Percentiles rank a stretch among this genome's conserved stretches.
These are phyloP conservation scores for Brassica incana DNA, from an alignment of 345 rosid genomes.

Conservation along the genomic window DNA sequence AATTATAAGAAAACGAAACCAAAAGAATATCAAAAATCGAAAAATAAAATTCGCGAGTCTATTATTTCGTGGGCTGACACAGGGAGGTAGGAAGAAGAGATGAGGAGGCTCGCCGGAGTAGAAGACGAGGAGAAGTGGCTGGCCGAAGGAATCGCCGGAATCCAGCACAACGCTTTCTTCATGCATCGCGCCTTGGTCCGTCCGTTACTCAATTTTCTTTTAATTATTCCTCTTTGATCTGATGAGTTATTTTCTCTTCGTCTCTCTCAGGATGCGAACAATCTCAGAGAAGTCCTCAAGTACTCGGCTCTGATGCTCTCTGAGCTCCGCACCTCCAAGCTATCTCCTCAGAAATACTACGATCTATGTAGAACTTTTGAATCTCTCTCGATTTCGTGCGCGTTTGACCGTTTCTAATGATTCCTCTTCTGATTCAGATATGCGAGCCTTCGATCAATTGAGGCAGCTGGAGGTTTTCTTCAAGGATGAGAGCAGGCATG, in stretches of 20 bases:
- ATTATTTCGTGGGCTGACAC: slow-evolving; percentile 35
- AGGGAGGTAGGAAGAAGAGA: slow-evolving; percentile 9
- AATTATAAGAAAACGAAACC: not conserved
- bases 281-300: slow-evolving; percentile 86
- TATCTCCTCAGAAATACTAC: slow-evolving; percentile 88
- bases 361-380: slow-evolving; percentile 59
- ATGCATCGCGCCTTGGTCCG: slow-evolving; percentile 94
- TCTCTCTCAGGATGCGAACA: slow-evolving; percentile 61
- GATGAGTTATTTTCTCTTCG: not conserved
- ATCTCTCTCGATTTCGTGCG: slow-evolving; percentile 25
- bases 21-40: not conserved
- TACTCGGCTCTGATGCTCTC: slow-evolving; percentile 89
- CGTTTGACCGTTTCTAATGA: slow-evolving; percentile 11
- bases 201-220: slow-evolving; percentile 18
- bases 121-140: slow-evolving; percentile 96
- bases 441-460: slow-evolving; percentile 87
- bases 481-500: slow-evolving; percentile 76
- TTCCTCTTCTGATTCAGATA: slow-evolving; percentile 45
- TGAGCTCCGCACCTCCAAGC: slow-evolving; percentile 90
- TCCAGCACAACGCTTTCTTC: slow-evolving; percentile 86
- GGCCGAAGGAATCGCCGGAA: slow-evolving; percentile 91
- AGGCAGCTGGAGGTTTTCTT: slow-evolving; percentile 86
- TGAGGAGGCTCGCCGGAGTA: slow-evolving; percentile 49
- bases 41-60: not conserved
- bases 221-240: not conserved